phyloP scores from a whole-genome alignment of 352 stramenopile species.

The Globisporangium nodosum region DNA sequence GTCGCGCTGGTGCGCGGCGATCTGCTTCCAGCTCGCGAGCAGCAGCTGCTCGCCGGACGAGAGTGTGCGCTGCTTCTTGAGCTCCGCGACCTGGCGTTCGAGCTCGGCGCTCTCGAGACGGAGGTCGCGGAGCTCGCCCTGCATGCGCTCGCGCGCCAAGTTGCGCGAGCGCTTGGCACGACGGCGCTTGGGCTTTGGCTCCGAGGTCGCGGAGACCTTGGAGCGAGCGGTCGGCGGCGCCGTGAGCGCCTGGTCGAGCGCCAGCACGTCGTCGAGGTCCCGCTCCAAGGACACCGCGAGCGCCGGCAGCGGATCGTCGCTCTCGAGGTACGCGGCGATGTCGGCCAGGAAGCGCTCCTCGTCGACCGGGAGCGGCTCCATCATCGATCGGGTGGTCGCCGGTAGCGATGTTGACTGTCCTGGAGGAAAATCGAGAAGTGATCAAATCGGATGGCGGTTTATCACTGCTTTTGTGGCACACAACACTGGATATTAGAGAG shows the following conservation, averaged over 20 bases:
- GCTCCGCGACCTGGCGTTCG: constrained; percentile 6
- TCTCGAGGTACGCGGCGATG: background rate
- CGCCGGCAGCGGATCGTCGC: background rate
- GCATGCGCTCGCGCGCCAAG: constrained; percentile 14
- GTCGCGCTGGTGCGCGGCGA: background rate
- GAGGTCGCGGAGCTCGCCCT: constrained; percentile 16
- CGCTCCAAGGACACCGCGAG: background rate
- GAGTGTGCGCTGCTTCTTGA: background rate
- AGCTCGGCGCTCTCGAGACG: constrained; percentile 11
- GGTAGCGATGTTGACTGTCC: background rate
- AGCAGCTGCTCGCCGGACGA: background rate
- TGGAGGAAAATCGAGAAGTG: background rate
- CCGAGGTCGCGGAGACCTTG: background rate
- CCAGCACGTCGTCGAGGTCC: background rate
- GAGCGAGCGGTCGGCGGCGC: background rate
- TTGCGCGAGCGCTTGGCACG: constrained; percentile 8
- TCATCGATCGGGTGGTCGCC: background rate
- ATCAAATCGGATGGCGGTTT: background rate
- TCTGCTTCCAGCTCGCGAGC: background rate
- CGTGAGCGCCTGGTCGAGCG: background rate
- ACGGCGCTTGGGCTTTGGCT: background rate
- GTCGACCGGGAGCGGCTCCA: background rate
- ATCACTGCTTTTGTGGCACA: background rate
- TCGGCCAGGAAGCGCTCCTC: background rate
- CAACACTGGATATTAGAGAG: background rate